Conservation (phyloP, 345 rosid genomes). For the Bretschneidera sinensis region DNA sequence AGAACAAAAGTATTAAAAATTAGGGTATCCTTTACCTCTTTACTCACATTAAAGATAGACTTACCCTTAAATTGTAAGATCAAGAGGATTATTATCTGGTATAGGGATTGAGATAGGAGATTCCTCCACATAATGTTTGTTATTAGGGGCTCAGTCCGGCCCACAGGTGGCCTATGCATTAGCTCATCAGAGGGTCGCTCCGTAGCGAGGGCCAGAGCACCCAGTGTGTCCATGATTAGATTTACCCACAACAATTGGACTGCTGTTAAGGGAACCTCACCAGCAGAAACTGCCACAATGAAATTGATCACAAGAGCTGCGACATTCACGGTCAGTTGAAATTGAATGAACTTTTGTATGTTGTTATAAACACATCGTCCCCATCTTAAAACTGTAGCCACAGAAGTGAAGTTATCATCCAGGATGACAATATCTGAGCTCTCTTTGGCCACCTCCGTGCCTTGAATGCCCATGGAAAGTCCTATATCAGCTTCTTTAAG, state of each 20-base stretch:
- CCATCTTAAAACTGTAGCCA: constrained; percentile 55
- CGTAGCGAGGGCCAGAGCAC: constrained; percentile 68
- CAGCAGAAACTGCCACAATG: constrained; percentile 52
- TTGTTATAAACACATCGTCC: constrained; percentile 59
- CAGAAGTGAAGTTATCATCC: constrained; percentile 57
- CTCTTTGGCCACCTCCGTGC: constrained; percentile 64
- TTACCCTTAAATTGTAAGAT: constrained; percentile 53
- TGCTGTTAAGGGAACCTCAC: constrained; percentile 56
- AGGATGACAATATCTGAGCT: constrained; percentile 63
- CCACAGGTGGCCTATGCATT: constrained; percentile 42
- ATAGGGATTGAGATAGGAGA: constrained; percentile 52
- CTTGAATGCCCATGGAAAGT: constrained; percentile 66
- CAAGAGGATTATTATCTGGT: constrained; percentile 52
- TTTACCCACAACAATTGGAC: constrained; percentile 64
- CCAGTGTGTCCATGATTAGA: constrained; percentile 64
- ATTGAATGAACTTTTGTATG: constrained; percentile 64
- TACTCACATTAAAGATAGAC: constrained; percentile 36
- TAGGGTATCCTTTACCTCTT: constrained; percentile 45
- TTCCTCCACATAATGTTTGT: constrained; percentile 74
- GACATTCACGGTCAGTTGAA: constrained; percentile 60
- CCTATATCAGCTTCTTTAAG: constrained; percentile 61
- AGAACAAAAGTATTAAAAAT: constrained; percentile 61
- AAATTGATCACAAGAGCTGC: constrained; percentile 61
- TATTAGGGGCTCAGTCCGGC: constrained; percentile 47
- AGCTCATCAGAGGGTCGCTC: constrained; percentile 58